A percentile compares a stretch with the other conserved stretches of the same genome.
These are phyloP conservation scores for Croton setiger DNA, from an alignment of 441 rosid genomes.

Conservation along the genomic window DNA sequence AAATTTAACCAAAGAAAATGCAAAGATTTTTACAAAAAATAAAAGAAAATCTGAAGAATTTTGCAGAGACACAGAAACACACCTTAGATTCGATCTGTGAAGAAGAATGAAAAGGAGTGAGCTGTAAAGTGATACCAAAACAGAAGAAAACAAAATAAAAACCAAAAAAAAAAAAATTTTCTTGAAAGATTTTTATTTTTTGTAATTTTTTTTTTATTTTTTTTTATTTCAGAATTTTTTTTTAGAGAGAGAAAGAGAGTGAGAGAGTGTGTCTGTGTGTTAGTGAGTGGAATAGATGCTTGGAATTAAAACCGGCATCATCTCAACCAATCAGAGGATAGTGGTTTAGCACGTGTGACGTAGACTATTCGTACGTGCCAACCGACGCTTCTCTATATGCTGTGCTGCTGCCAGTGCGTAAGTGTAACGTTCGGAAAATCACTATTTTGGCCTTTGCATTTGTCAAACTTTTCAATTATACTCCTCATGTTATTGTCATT, in stretches of 20 bases:
- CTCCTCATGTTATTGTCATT: no score
- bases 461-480: no score
- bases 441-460: background rate
- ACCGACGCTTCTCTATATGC: constrained; percentile 49
- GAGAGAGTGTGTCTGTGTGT: background rate
- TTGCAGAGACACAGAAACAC: constrained; percentile 4
- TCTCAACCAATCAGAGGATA: constrained; percentile 34
- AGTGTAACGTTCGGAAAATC: no score
- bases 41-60: background rate
- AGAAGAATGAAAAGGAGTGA: constrained; percentile 25
- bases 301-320: constrained; percentile 28
- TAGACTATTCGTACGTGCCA: constrained; percentile 52
- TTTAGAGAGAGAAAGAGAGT: background rate
- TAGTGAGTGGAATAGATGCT: constrained; percentile 19
- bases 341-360: constrained; percentile 47
- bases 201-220: background rate
- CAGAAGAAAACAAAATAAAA: constrained; percentile 17
- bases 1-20: background rate
- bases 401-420: background rate
- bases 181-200: no score
- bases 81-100: constrained; percentile 38
- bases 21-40: background rate
- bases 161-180: background rate
- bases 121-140: constrained; percentile 32
- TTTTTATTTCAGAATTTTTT: background rate